Conservation (phyloP, 768 basidiomycete species). For the Nevesoporus exiguus region DNA sequence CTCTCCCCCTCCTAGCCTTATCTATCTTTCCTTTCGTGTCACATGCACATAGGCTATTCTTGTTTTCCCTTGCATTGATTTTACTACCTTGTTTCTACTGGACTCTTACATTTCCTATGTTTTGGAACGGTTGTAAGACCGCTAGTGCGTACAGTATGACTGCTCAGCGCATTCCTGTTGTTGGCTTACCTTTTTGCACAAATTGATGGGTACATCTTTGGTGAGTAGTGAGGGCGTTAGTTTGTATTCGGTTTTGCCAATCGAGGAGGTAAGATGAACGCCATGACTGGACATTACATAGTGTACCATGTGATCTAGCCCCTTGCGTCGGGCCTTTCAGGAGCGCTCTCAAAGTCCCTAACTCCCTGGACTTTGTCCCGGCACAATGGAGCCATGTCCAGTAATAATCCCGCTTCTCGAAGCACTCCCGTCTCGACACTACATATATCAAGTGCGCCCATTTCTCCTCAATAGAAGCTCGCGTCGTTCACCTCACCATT, state of each 20-base stretch:
- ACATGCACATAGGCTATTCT: constrained; percentile 6
- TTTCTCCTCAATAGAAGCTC: background rate
- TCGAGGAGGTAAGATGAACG: too few relatives aligned
- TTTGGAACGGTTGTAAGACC: constrained; percentile 20
- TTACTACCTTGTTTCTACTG: constrained; percentile 2
- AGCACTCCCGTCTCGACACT: background rate
- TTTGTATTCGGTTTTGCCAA: too few relatives aligned
- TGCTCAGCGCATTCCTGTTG: constrained; percentile 21
- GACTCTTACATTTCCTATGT: constrained; percentile 12
- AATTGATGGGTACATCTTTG: too few relatives aligned
- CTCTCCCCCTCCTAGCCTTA: background rate
- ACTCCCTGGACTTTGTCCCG: too few relatives aligned
- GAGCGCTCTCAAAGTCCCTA: too few relatives aligned
- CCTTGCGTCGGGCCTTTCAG: too few relatives aligned
- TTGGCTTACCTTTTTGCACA: constrained; percentile 5
- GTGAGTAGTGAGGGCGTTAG: too few relatives aligned
- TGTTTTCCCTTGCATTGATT: background rate
- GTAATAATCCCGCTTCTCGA: background rate
- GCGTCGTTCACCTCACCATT: background rate
- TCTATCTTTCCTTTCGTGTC: background rate
- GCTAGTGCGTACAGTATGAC: constrained; percentile 22
- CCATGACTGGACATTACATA: too few relatives aligned
- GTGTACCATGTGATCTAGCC: too few relatives aligned
- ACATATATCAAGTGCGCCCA: constrained; percentile 4
- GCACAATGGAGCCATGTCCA: constrained; percentile 3